Evolutionary conservation across 305 asterid species (phyloP).

Genomic region (Solanum chacoense): DNA sequence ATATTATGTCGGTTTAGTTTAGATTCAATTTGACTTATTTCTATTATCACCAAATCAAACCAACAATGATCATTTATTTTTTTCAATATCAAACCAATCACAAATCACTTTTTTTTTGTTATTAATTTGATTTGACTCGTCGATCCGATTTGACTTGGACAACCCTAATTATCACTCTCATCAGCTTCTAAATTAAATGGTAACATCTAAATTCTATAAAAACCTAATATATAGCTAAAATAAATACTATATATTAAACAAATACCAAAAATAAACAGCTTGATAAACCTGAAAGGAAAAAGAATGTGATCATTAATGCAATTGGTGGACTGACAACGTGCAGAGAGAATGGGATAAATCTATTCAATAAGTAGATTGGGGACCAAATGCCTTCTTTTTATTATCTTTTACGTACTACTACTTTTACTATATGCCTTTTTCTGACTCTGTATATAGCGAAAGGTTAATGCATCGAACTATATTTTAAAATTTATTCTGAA

Average conservation of each 20-base stretch:
- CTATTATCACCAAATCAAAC: neutral
- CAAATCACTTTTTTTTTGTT: too few species aligned
- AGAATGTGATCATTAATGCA: neutral
- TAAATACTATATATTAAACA: neutral
- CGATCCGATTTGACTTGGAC: too few species aligned
- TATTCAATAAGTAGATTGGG: neutral
- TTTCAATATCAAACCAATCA: neutral
- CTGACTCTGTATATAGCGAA: neutral
- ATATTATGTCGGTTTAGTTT: too few species aligned
- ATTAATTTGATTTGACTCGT: too few species aligned
- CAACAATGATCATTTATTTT: too few species aligned
- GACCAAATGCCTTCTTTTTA: neutral
- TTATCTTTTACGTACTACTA: neutral
- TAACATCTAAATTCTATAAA: neutral
- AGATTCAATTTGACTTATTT: too few species aligned
- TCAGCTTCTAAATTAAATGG: neutral
- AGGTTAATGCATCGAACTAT: too few species aligned
- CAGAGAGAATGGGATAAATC: constrained; percentile 1
- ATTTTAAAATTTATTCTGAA: neutral
- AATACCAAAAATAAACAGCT: neutral
- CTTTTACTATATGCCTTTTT: neutral
- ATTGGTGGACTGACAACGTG: neutral
- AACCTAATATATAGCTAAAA: neutral
- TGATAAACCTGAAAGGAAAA: neutral
- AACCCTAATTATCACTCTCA: neutral